phyloP scores from a whole-genome alignment of 192 early-diverging fungal genomes.

The Mortierella claussenii region DNA sequence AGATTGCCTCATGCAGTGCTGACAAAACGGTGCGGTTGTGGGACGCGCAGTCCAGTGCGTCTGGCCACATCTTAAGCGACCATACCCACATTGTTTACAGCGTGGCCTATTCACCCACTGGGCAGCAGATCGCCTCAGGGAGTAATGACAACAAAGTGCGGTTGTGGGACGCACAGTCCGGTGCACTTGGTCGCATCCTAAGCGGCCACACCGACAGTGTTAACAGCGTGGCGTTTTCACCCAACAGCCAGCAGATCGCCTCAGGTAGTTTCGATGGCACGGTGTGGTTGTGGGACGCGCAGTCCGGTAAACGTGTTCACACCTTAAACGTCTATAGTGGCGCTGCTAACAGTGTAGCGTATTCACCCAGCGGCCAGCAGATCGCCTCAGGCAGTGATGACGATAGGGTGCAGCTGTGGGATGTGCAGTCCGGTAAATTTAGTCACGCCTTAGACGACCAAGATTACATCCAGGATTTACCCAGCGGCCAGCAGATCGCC shows the following conservation, averaged over 20 bases:
- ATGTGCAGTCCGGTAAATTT: no score
- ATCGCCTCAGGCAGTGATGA: no score
- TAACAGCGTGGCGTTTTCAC: background rate
- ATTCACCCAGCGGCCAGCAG: no score
- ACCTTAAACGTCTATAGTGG: no score
- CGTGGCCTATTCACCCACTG: background rate
- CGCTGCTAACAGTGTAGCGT: no score
- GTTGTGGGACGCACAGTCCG: background rate
- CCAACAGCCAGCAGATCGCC: background rate
- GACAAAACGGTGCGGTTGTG: background rate
- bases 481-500: no score
- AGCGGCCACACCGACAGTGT: background rate
- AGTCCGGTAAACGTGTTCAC: background rate
- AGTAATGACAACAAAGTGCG: background rate
- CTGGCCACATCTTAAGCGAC: background rate
- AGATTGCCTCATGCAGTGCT: background rate
- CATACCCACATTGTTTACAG: background rate
- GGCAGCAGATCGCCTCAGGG: background rate
- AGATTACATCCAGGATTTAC: no score
- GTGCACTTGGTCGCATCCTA: background rate
- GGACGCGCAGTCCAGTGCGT: background rate
- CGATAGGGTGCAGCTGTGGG: no score
- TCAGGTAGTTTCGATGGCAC: background rate
- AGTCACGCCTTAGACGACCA: no score
- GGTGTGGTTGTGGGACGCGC: background rate